Evolutionary conservation across 805 yeast species (phyloP).

Genomic region (Nakazawaea peltata): DNA sequence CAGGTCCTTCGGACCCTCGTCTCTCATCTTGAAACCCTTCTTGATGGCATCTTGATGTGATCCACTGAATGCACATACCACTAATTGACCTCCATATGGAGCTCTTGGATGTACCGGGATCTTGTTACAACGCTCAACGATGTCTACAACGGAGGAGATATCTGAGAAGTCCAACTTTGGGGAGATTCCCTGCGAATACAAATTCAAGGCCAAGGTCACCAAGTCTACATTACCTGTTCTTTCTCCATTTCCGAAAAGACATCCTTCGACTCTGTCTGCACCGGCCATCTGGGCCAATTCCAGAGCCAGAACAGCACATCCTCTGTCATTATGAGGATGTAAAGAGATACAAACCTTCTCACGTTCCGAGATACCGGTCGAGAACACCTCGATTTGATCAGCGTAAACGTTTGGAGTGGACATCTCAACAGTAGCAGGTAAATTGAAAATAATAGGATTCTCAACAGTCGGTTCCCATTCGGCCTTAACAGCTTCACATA

Average conservation of each 20-base stretch:
- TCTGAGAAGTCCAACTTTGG: conserved; percentile 70
- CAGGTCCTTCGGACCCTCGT: conserved; percentile 28
- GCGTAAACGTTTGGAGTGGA: conserved; percentile 77
- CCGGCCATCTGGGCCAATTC: conserved; percentile 79
- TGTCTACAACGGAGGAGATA: conserved; percentile 54
- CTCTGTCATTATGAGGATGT: conserved; percentile 82
- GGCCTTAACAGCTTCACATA: conserved; percentile 67
- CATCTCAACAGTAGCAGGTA: conserved; percentile 84
- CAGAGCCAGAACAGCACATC: conserved; percentile 85
- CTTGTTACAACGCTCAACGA: conserved; percentile 74
- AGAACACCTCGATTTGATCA: conserved; percentile 74
- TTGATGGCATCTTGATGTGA: conserved; percentile 88
- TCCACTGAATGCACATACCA: conserved; percentile 78
- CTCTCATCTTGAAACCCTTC: conserved; percentile 58
- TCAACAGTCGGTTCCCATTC: conserved; percentile 68
- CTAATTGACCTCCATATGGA: conserved; percentile 78
- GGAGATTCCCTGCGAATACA: conserved; percentile 71
- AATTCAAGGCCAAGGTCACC: conserved; percentile 68
- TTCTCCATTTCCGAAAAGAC: conserved; percentile 81
- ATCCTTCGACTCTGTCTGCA: conserved; percentile 84
- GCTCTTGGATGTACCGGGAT: conserved; percentile 74
- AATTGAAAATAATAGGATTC: conserved; percentile 66
- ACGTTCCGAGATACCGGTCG: conserved; percentile 52
- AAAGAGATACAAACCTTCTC: conserved; percentile 67
- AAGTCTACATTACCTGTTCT: conserved; percentile 83